Conservation (phyloP, 2,329 filamentous ascomycete genomes). For the Sporothrix curviconia region DNA sequence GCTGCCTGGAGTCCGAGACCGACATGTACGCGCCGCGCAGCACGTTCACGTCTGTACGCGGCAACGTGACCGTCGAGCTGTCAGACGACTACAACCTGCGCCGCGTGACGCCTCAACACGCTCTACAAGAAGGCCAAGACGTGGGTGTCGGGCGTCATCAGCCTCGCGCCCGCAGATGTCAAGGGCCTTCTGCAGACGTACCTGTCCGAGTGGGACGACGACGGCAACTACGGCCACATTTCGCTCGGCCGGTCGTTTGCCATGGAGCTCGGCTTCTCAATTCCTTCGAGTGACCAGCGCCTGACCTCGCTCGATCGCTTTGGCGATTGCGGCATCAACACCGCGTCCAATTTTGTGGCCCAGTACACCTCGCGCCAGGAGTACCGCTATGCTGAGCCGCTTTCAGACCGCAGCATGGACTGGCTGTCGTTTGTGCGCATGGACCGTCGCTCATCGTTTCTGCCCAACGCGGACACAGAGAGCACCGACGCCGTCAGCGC, state of each 20-base stretch:
- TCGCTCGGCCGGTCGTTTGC: constrained; percentile 92
- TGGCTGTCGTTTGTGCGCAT: constrained; percentile 56
- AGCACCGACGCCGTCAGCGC: constrained; percentile 56
- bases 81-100: constrained; percentile 87
- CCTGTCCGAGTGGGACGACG: constrained; percentile 88
- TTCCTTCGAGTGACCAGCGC: constrained; percentile 80
- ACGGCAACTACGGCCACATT: constrained; percentile 83
- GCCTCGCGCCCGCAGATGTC: constrained; percentile 82
- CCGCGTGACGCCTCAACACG: constrained; percentile 66
- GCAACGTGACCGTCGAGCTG: constrained; percentile 77
- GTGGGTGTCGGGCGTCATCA: constrained; percentile 77
- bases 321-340: constrained; percentile 72
- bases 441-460: constrained; percentile 46
- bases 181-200: constrained; percentile 96
- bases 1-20: constrained; percentile 88
- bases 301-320: constrained; percentile 73
- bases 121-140: constrained; percentile 68
- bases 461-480: constrained; percentile 46
- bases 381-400: constrained; percentile 77
- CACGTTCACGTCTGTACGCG: constrained; percentile 68
- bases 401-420: constrained; percentile 62
- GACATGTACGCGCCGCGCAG: constrained; percentile 87
- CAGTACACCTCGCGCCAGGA: constrained; percentile 97
- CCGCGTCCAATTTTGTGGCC: constrained; percentile 90
- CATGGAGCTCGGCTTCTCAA: constrained; percentile 79